These are phyloP conservation scores for Candida gorgasii DNA, from an alignment of 805 yeast species.

Conservation along the genomic window DNA sequence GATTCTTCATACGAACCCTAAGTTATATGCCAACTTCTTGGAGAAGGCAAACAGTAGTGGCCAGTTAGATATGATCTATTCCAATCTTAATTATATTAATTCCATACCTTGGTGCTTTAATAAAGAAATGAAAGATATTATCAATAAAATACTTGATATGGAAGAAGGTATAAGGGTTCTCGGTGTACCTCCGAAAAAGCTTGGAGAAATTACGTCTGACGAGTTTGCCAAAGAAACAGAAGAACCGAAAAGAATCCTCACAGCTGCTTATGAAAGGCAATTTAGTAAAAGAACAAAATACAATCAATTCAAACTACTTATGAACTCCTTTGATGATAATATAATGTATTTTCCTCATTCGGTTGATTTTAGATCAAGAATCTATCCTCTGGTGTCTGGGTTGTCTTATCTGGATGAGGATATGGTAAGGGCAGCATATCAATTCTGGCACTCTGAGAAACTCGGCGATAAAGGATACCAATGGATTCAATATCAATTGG, in stretches of 20 bases:
- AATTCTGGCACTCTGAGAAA: conserved; percentile 39
- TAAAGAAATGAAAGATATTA: conserved; percentile 21
- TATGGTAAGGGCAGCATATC: conserved; percentile 30
- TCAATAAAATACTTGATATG: conserved; percentile 20
- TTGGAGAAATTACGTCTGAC: no score
- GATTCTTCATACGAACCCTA: conserved; percentile 21
- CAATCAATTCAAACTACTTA: conserved; percentile 21
- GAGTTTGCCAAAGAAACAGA: neutral
- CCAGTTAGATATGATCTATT: conserved; percentile 31
- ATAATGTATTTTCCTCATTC: conserved; percentile 38
- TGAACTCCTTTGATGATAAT: conserved; percentile 26
- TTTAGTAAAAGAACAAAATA: conserved; percentile 20
- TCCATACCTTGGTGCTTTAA: conserved; percentile 39
- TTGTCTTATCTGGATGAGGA: conserved; percentile 40
- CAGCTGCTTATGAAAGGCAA: conserved; percentile 7
- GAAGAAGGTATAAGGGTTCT: conserved; percentile 21
- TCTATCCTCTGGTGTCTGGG: conserved; percentile 38
- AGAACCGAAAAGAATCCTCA: no score
- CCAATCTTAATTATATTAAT: conserved; percentile 30
- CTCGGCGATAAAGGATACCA: conserved; percentile 35
- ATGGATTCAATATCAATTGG: conserved; percentile 43
- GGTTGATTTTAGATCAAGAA: conserved; percentile 43
- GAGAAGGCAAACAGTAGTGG: conserved; percentile 30
- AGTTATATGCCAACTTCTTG: conserved; percentile 21
- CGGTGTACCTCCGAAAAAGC: conserved; percentile 28